A percentile compares a stretch with the other conserved stretches of the same genome.
These are phyloP conservation scores for Albugo candida DNA, from an alignment of 352 stramenopile genomes.

Conservation along the genomic window DNA sequence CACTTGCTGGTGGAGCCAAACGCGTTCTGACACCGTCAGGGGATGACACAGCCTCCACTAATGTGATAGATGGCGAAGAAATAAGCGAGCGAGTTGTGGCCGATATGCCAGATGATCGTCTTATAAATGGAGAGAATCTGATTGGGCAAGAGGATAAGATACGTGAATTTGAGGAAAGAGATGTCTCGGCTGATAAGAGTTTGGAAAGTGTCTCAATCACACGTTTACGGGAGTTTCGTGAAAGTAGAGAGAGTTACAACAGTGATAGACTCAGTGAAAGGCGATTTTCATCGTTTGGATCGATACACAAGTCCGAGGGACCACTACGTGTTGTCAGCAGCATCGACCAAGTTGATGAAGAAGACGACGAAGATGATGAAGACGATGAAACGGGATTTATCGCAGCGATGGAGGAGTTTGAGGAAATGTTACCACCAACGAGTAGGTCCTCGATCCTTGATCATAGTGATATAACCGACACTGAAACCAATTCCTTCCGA, in stretches of 20 bases:
- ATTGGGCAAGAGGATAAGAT: background rate
- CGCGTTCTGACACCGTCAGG: constrained; percentile 33
- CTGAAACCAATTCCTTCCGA: background rate
- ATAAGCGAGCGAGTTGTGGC: background rate
- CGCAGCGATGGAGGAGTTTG: background rate
- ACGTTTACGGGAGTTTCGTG: background rate
- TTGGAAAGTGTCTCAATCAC: background rate
- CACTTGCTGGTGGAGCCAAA: constrained; percentile 31
- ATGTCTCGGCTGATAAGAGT: constrained; percentile 4
- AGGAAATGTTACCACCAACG: background rate
- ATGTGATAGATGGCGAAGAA: background rate
- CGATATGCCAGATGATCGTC: background rate
- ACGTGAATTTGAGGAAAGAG: constrained; percentile 1
- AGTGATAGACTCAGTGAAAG: constrained; percentile 5
- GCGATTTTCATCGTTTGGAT: constrained; percentile 16
- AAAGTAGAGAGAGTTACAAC: constrained; percentile 6
- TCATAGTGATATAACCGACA: constrained; percentile 3
- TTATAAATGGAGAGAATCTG: constrained; percentile 9
- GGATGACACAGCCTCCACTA: constrained; percentile 1
- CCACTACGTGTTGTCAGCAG: constrained; percentile 14
- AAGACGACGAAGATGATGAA: constrained; percentile 10
- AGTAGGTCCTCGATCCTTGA: background rate
- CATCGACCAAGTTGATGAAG: background rate
- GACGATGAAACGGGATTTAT: background rate
- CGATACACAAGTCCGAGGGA: constrained; percentile 4